Percentiles rank a stretch among this genome's conserved stretches.
Conservation (phyloP, 2,329 filamentous ascomycete species). For the Claviceps paspali region DNA sequence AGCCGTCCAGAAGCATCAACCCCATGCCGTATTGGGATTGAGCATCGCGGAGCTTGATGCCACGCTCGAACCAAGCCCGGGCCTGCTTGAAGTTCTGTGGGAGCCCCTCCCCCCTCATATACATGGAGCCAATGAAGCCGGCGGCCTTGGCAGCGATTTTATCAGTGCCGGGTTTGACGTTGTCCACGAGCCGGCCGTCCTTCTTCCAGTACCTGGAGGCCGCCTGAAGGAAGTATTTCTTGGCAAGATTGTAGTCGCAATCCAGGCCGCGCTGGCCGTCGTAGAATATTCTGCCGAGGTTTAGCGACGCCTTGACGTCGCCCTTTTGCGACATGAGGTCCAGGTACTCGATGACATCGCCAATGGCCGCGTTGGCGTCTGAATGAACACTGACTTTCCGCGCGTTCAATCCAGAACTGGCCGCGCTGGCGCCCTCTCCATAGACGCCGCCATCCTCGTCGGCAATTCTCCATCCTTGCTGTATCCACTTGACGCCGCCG, state of each 20-base stretch:
- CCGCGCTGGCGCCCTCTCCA: constrained; percentile 83
- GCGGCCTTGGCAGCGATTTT: constrained; percentile 71
- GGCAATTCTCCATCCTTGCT: constrained; percentile 70
- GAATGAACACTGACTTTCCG: constrained; percentile 57
- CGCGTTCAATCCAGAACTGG: constrained; percentile 73
- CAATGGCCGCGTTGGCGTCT: constrained; percentile 71
- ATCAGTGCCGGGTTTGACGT: constrained; percentile 54
- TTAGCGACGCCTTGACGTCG: constrained; percentile 75
- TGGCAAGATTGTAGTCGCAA: constrained; percentile 56
- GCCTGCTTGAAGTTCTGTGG: constrained; percentile 65
- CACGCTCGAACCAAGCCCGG: constrained; percentile 69
- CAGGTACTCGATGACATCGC: constrained; percentile 88
- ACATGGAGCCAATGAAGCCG: constrained; percentile 79
- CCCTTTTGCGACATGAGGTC: constrained; percentile 83
- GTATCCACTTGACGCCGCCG: constrained; percentile 63
- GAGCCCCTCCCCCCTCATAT: constrained; percentile 72
- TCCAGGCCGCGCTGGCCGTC: constrained; percentile 67
- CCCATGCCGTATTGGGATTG: constrained; percentile 77
- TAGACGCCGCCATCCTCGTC: constrained; percentile 89
- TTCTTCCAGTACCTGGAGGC: constrained; percentile 68
- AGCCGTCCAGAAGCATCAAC: constrained; percentile 67
- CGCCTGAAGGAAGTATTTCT: constrained; percentile 67
- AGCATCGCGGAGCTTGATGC: constrained; percentile 58
- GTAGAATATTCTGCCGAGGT: constrained; percentile 73
- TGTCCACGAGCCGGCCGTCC: constrained; percentile 59